These are phyloP conservation scores for Candida krabiensis DNA, from an alignment of 805 yeast genomes.

Conservation along the genomic window DNA sequence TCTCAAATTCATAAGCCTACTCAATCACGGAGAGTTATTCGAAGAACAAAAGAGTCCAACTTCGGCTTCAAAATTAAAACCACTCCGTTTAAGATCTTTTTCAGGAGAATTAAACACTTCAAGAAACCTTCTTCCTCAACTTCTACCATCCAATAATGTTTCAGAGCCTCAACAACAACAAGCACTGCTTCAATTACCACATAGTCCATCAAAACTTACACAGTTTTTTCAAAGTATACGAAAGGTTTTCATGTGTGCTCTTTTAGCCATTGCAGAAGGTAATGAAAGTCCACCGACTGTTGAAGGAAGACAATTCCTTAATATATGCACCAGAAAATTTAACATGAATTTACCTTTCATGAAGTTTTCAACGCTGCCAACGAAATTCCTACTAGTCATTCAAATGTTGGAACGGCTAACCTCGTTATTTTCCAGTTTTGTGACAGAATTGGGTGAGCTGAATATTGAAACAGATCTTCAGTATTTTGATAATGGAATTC, in stretches of 20 bases:
- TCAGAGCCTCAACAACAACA: background rate
- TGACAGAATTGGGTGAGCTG: constrained; percentile 15
- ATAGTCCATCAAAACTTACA: constrained; percentile 16
- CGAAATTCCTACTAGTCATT: constrained; percentile 15
- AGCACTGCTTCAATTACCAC: constrained; percentile 13
- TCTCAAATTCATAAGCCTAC: constrained; percentile 20
- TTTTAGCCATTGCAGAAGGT: constrained; percentile 23
- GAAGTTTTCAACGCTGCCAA: constrained; percentile 6
- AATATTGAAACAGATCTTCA: constrained; percentile 2
- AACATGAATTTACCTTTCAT: constrained; percentile 6
- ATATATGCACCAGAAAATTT: constrained; percentile 19
- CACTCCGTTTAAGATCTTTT: constrained; percentile 22
- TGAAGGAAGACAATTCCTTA: constrained; percentile 11
- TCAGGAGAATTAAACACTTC: constrained; percentile 14
- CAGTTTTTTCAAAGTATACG: constrained; percentile 20
- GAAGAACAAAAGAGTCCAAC: constrained; percentile 8
- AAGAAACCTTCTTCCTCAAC: constrained; percentile 5
- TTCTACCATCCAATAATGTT: background rate
- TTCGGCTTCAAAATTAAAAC: constrained; percentile 13
- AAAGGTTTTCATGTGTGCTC: constrained; percentile 23
- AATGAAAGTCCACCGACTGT: constrained; percentile 1
- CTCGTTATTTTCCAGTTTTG: constrained; percentile 11
- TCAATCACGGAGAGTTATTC: constrained; percentile 19
- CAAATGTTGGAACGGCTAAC: constrained; percentile 15
- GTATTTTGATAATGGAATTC: constrained; percentile 5